Percentiles rank a stretch among this genome's conserved stretches.
Conservation (phyloP, 176 grass and related monocot species). For the Cenchrus fungigraminus region DNA sequence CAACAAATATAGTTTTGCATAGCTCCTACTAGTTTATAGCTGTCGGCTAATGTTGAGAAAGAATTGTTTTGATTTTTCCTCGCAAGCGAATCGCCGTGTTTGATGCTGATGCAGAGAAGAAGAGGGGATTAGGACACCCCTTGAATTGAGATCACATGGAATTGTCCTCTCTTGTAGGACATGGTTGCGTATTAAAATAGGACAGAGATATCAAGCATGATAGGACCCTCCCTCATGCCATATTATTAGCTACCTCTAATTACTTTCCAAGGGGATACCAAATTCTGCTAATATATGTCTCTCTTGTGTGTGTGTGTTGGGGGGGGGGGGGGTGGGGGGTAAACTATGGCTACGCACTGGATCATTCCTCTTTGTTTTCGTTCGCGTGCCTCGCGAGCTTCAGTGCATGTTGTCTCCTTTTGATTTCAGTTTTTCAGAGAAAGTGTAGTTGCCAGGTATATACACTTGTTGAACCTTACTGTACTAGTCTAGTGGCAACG, state of each 20-base stretch:
- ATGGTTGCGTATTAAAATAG: slow-evolving; percentile 33
- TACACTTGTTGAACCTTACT: neutral
- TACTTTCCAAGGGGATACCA: slow-evolving; percentile 7
- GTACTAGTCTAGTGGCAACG: neutral
- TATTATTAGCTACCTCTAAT: slow-evolving; percentile 20
- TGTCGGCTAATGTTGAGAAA: slow-evolving; percentile 41
- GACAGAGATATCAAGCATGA: slow-evolving; percentile 47
- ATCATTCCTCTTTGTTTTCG: slow-evolving; percentile 42
- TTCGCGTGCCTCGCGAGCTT: slow-evolving; percentile 13
- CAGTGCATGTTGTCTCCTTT: neutral
- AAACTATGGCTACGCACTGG: slow-evolving; percentile 13
- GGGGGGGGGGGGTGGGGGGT: neutral
- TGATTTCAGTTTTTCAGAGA: slow-evolving; percentile 1
- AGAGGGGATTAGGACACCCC: slow-evolving; percentile 38
- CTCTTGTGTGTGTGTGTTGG: neutral
- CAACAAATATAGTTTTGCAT: slow-evolving; percentile 18
- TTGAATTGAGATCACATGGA: slow-evolving; percentile 57
- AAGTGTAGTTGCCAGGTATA: neutral
- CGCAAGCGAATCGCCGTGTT: slow-evolving; percentile 49
- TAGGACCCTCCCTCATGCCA: slow-evolving; percentile 27
- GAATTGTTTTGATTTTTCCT: slow-evolving; percentile 3
- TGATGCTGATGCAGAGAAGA: slow-evolving; percentile 33
- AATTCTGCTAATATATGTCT: slow-evolving; percentile 7
- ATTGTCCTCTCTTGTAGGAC: slow-evolving; percentile 36
- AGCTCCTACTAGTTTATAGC: slow-evolving; percentile 38